Base-by-base conservation (phyloP, 2,329 filamentous ascomycete species). In the Pseudovirgaria hyperparasitica region DNA sequence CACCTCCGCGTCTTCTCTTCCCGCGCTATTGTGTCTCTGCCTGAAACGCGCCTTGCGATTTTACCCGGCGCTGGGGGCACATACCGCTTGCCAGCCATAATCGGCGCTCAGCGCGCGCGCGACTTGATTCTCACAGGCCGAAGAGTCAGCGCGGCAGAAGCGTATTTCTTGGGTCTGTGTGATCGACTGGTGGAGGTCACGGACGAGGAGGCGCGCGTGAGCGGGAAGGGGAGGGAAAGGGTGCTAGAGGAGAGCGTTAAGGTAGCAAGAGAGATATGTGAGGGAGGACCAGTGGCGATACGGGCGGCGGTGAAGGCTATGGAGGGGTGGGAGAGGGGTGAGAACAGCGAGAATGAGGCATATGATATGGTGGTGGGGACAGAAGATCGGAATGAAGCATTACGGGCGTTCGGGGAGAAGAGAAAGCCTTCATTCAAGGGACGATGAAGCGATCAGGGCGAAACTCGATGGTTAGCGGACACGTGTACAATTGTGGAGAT, bases 1-100 rank as follows among this genome's bases (percentile, higher is more conserved):
- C 76, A 90, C 54, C 74, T 98, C 55, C 82, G 90, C 39, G 77
- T 98, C 27, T 76, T 96, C 39, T 70, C 76, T 17, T 84, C 81
- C 20, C 80, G 76, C 18, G 80, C 84, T 10, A 61, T 66, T 14
- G 73, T 98, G 29, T 86, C 75, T 0, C 71, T 96, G 5, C 90
- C 90, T 2, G 90, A 98, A 54, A 96, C 90, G 2, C 70, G 86
- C 3, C 69, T 98, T 3, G 90, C 80, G 30, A 98, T 98, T 50
- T 80, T 98, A 38, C 90, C 90, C 3, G 90, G 90, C 32, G 90
- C 87, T 2, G 90, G 90, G 22, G 90, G 87, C 33, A 96, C 87
- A 1, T 82, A 84, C 54, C 76, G 90, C 7, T 72, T 98, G 1
- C 84, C 85, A 2, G 70, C 67, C 6, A 57, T 98, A 12, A 77